Conservation (phyloP, 169 alveolate species). For the Plasmodium inui region DNA sequence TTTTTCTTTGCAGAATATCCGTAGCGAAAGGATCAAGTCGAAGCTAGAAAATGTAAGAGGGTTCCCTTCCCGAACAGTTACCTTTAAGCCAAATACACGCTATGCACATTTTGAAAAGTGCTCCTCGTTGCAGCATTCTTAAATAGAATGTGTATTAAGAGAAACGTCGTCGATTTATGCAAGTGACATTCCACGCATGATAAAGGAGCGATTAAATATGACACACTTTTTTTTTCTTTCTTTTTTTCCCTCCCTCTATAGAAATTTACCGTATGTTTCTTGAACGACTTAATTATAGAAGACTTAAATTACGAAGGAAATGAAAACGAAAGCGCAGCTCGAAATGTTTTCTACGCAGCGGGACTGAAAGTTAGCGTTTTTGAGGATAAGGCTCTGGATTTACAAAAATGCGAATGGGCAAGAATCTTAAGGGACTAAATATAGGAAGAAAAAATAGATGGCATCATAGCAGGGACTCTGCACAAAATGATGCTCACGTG, state of each 20-base stretch:
- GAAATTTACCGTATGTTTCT: conserved; percentile 64
- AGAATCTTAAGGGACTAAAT: conserved; percentile 66
- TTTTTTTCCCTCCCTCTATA: neutral
- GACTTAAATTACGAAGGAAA: conserved; percentile 73
- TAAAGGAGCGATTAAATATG: neutral
- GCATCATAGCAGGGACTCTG: neutral
- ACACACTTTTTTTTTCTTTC: neutral
- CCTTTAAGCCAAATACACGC: neutral
- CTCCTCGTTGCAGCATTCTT: neutral
- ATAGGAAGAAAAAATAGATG: neutral
- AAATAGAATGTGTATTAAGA: neutral
- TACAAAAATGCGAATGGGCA: conserved; percentile 75
- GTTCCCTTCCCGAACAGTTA: neutral
- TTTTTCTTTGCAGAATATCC: conserved; percentile 39
- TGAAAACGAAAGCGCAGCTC: conserved; percentile 17
- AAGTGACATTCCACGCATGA: neutral
- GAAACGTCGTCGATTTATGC: neutral
- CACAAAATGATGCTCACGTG: neutral
- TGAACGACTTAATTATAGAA: conserved; percentile 71
- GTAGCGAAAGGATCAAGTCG: conserved; percentile 60
- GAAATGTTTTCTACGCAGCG: conserved; percentile 69
- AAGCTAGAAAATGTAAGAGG: conserved; percentile 47
- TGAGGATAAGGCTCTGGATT: conserved; percentile 71
- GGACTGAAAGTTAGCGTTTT: conserved; percentile 71
- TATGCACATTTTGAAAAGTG: neutral